Conservation (phyloP, 2,329 filamentous ascomycete species). For the Diaporthe humulicola region DNA sequence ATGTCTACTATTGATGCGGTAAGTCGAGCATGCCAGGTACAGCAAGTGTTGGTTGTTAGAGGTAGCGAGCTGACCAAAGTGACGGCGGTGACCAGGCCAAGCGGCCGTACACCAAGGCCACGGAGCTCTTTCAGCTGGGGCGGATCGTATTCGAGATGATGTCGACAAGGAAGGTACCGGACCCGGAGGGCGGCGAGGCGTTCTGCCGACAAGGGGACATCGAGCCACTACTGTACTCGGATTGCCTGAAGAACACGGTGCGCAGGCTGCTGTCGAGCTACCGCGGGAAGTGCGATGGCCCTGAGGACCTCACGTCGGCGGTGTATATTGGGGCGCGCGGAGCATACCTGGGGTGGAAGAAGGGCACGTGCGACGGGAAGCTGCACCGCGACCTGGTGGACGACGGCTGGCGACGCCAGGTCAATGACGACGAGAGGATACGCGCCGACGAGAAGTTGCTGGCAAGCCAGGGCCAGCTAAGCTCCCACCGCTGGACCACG, state of each 20-base stretch:
- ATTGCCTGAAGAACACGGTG: slow-evolving; percentile 36
- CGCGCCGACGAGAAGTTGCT: slow-evolving; percentile 31
- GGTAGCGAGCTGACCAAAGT: background rate
- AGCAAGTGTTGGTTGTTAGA: too few species aligned
- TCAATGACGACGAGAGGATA: slow-evolving; percentile 24
- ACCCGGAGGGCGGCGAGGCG: slow-evolving; percentile 43
- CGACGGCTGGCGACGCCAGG: slow-evolving; percentile 33
- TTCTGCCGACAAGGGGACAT: slow-evolving; percentile 27
- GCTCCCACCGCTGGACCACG: slow-evolving; percentile 1
- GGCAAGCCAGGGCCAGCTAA: slow-evolving; percentile 35
- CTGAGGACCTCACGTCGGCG: background rate
- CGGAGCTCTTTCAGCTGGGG: slow-evolving; percentile 56
- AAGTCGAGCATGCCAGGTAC: background rate
- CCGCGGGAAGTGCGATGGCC: slow-evolving; percentile 3
- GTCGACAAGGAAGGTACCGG: slow-evolving; percentile 47
- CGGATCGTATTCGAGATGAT: slow-evolving; percentile 58
- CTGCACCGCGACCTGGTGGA: slow-evolving; percentile 34
- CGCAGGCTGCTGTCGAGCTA: slow-evolving; percentile 27
- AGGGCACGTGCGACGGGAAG: slow-evolving; percentile 9
- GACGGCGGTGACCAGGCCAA: slow-evolving; percentile 42
- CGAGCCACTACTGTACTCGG: slow-evolving; percentile 36
- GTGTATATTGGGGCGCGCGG: background rate
- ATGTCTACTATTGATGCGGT: slow-evolving; percentile 22
- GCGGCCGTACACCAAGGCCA: slow-evolving; percentile 52
- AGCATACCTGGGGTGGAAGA: slow-evolving; percentile 30